Conservation (phyloP, 2,329 filamentous ascomycete genomes). For the Fusarium sarcochroum region DNA sequence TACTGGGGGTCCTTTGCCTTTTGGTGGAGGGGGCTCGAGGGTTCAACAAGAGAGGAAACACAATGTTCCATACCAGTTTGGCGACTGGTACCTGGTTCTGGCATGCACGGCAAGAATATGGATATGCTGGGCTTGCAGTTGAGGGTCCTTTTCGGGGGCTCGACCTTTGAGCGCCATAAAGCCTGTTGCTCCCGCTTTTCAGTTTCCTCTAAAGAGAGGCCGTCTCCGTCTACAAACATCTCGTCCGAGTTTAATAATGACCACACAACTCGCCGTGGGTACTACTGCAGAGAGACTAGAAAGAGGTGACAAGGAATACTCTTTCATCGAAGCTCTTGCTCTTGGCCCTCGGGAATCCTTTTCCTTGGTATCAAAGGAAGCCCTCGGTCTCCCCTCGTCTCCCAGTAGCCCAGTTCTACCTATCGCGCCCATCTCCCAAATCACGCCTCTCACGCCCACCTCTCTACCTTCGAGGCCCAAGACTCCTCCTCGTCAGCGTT, state of each 20-base stretch:
- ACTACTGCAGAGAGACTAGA: slow-evolving; percentile 37
- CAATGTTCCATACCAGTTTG: slow-evolving; percentile 10
- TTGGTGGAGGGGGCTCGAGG: slow-evolving; percentile 2
- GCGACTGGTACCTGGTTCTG: neutral
- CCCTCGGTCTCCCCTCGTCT: slow-evolving; percentile 43
- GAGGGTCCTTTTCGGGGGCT: neutral
- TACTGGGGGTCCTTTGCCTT: too few relatives aligned
- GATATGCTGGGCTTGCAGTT: slow-evolving; percentile 3
- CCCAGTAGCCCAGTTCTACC: slow-evolving; percentile 23
- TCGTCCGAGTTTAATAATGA: slow-evolving; percentile 41
- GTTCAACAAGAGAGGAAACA: slow-evolving; percentile 2
- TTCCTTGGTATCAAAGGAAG: slow-evolving; percentile 48
- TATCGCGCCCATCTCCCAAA: neutral
- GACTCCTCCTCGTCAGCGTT: slow-evolving; percentile 28
- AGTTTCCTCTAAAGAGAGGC: slow-evolving; percentile 36
- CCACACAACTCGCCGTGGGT: slow-evolving; percentile 40
- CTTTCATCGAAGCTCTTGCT: slow-evolving; percentile 51
- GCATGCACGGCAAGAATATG: neutral
- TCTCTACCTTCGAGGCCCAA: slow-evolving; percentile 13
- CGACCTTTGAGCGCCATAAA: slow-evolving; percentile 44
- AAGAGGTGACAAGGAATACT: slow-evolving; percentile 49
- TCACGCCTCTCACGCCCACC: neutral
- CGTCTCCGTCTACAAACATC: slow-evolving; percentile 26
- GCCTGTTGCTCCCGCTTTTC: slow-evolving; percentile 40
- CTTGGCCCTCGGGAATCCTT: slow-evolving; percentile 48